Conservation (phyloP, 805 yeast species). For the Ogataea neopini region DNA sequence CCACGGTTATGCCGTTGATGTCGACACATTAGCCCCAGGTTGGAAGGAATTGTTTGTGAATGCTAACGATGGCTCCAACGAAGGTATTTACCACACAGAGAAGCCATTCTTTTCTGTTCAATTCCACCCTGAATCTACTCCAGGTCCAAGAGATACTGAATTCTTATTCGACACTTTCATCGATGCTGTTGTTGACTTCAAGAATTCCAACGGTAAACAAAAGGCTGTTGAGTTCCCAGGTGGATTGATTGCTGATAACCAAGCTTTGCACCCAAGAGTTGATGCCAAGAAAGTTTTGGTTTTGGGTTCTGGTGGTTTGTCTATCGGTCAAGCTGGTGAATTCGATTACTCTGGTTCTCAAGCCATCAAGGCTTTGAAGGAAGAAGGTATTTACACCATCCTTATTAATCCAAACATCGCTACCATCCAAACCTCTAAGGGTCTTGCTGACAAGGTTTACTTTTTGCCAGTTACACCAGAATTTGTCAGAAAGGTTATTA, state of each 20-base stretch:
- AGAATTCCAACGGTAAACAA: conserved; percentile 53
- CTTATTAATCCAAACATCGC: conserved; percentile 98
- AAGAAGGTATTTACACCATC: conserved; percentile 95
- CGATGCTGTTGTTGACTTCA: conserved; percentile 69
- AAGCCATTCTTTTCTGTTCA: conserved; percentile 96
- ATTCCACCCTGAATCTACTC: conserved; percentile 98
- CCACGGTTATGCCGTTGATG: conserved; percentile 97
- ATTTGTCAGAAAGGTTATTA: conserved; percentile 91
- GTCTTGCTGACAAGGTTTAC: conserved; percentile 96
- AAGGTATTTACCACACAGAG: conserved; percentile 90
- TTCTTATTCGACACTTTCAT: conserved; percentile 93
- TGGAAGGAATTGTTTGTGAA: conserved; percentile 96
- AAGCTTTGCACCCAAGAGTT: conserved; percentile 72
- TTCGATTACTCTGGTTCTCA: conserved; percentile 98
- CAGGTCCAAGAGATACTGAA: conserved; percentile 99
- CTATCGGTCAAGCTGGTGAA: conserved; percentile 99
- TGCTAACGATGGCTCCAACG: conserved; percentile 96
- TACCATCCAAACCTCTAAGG: conserved; percentile 96
- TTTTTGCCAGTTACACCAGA: conserved; percentile 97
- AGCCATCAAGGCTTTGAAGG: conserved; percentile 97
- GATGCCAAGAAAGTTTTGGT: conserved; percentile 89
- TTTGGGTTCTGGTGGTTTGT: conserved; percentile 96
- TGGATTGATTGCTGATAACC: conserved; percentile 72
- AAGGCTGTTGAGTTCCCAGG: conserved; percentile 90
- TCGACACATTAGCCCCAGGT: conserved; percentile 65